Conservation (phyloP, 768 basidiomycete species). For the Auriculariales sp. region DNA sequence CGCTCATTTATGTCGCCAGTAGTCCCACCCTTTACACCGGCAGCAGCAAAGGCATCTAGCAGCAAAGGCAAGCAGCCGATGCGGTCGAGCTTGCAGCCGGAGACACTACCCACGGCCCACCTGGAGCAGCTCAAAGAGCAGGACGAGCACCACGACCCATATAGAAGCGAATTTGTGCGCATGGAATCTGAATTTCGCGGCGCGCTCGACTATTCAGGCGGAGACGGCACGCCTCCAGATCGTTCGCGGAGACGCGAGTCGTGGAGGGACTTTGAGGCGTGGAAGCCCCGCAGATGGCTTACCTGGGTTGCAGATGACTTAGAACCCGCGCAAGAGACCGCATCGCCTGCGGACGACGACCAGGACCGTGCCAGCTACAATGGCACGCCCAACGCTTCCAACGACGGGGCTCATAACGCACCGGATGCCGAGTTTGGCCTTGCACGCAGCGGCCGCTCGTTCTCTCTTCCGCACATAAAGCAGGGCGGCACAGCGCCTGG, state of each 20-base stretch:
- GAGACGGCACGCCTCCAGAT: slow-evolving; percentile 33
- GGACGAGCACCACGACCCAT: slow-evolving; percentile 12
- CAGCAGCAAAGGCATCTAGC: too few relatives aligned
- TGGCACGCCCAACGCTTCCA: background rate
- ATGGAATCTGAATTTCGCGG: slow-evolving; percentile 42
- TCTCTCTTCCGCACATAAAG: slow-evolving; percentile 16
- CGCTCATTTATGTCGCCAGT: too few relatives aligned
- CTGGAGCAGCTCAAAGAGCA: slow-evolving; percentile 10
- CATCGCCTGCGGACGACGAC: too few relatives aligned
- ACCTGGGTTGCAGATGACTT: too few relatives aligned
- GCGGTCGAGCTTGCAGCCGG: background rate
- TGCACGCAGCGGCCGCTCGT: slow-evolving; percentile 11
- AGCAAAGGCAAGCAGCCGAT: slow-evolving; percentile 1
- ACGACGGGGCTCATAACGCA: background rate
- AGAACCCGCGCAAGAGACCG: too few relatives aligned
- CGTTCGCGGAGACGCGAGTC: slow-evolving; percentile 41
- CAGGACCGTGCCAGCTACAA: too few relatives aligned
- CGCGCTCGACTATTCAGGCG: slow-evolving; percentile 34
- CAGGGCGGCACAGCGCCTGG: slow-evolving; percentile 20
- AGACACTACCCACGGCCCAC: background rate
- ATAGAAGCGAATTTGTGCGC: slow-evolving; percentile 17
- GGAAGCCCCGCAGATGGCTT: slow-evolving; percentile 41
- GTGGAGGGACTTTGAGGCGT: slow-evolving; percentile 15
- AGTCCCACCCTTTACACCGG: too few relatives aligned
- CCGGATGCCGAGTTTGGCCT: background rate